Percentiles rank a stretch among this genome's conserved stretches.
These are phyloP conservation scores for Daucus carota DNA, from an alignment of 129 eudicot genomes.

Conservation along the genomic window DNA sequence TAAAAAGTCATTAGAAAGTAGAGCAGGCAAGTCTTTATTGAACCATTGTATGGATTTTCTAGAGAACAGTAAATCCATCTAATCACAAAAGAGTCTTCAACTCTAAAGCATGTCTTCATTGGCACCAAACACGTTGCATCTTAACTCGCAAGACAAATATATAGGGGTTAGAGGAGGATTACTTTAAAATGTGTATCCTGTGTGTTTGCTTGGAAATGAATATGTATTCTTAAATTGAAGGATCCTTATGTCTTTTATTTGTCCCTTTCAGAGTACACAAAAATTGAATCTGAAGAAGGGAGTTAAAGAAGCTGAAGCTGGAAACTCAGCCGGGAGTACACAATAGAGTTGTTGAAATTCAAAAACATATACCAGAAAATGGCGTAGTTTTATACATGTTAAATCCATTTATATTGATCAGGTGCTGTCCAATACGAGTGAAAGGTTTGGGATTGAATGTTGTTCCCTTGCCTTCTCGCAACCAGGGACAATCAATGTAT, in stretches of 20 bases:
- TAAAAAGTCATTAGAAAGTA: not conserved
- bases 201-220: not conserved
- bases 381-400: slow-evolving; percentile 25
- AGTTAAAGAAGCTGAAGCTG: not conserved
- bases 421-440: slow-evolving; percentile 17
- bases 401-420: slow-evolving; percentile 18
- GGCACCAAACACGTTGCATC: not conserved
- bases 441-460: slow-evolving; percentile 22
- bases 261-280: slow-evolving; percentile 4
- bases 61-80: not conserved
- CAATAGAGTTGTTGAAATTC: not conserved
- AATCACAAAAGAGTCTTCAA: not conserved
- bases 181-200: not conserved
- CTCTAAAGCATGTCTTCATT: not conserved
- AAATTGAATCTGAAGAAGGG: not conserved
- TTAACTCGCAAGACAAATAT: not conserved
- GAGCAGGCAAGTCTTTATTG: not conserved
- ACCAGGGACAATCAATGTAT: slow-evolving; percentile 21
- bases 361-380: not conserved
- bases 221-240: not conserved
- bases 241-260: not conserved
- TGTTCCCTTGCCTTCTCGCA: slow-evolving; percentile 21
- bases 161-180: not conserved
- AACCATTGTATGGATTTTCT: not conserved
- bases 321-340: not conserved